Base-by-base conservation (phyloP, 78 protist genomes). In the Dictyostelium intermedium region DNA sequence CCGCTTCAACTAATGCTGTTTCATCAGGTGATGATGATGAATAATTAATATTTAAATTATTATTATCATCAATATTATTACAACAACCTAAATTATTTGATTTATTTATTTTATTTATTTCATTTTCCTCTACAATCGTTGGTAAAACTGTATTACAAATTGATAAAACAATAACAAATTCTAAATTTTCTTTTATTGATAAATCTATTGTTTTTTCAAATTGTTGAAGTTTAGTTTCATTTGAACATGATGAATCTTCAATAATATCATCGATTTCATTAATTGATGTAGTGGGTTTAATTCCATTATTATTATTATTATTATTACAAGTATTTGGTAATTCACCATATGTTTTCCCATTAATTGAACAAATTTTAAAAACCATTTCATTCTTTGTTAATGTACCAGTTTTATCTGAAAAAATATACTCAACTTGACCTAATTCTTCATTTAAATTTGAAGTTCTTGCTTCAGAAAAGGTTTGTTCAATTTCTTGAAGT, bases 11-110 rank as follows among this genome's bases (percentile, higher is more conserved):
- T 23, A 98, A 89, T 30, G 99, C 99, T 14, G 32, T 82, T 73
- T 98, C 99, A 91, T 98, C 99, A 23, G 98, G 98, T 34, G 98
- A 97, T 3, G 98, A 85, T 5, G 97, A 85, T 66, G 92, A 60
- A 83, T 72, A 85, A 5, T 32, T 60, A 23, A 60, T 81, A 11
- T 13, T 85, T 56, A 32, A 83, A 50, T n/a, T 25, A 60, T 74
- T 25, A 53, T 37, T 72, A 30, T 25, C 27, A 11, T 10, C 1
- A 18, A 66, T 70, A 13, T 6, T 16, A 61, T 8, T 25, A 3
- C 18, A 2, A 25, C 7, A n/a, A n/a, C n/a, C n/a, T n/a, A n/a
- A n/a, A n/a, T n/a, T n/a, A n/a, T n/a, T n/a, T n/a, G n/a, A n/a
- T n/a, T n/a, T n/a, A n/a, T n/a, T n/a, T n/a, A n/a, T n/a, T n/a